These are phyloP conservation scores for Cicer cuneatum DNA, from an alignment of 306 rosid species.

Conservation along the genomic window DNA sequence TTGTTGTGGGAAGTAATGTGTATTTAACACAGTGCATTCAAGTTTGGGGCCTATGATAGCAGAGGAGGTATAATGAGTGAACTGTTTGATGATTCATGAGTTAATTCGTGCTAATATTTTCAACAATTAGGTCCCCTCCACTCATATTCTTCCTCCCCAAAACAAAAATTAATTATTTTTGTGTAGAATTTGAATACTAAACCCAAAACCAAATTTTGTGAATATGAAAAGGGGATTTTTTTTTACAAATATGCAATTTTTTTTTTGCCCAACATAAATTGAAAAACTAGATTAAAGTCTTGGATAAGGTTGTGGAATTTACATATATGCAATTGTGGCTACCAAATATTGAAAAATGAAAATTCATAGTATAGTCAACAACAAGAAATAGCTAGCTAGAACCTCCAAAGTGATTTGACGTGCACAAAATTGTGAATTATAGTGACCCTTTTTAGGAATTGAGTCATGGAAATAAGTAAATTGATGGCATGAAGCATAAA, in stretches of 20 bases:
- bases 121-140: constrained; percentile 14
- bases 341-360: constrained; percentile 20
- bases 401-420: constrained; percentile 33
- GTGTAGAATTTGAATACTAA: background rate
- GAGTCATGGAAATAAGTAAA: constrained; percentile 21
- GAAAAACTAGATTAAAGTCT: too few species aligned
- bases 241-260: too few species aligned
- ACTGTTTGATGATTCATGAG: constrained; percentile 27
- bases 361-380: constrained; percentile 30
- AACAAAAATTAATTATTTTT: constrained; percentile 17
- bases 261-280: too few species aligned
- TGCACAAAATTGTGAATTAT: constrained; percentile 20
- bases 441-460: background rate
- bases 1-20: constrained; percentile 76
- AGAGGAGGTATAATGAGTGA: constrained; percentile 39
- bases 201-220: too few species aligned
- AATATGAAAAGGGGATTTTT: too few species aligned
- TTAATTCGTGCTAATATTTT: constrained; percentile 37
- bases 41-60: constrained; percentile 50
- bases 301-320: background rate
- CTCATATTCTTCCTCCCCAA: background rate
- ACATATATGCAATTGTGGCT: constrained; percentile 8
- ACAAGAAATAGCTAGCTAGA: constrained; percentile 11
- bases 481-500: background rate
- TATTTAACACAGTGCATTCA: constrained; percentile 72